A percentile compares a stretch with the other conserved stretches of the same genome.
Conservation (phyloP, 2,329 filamentous ascomycete genomes). For the Fusarium austroafricanum region DNA sequence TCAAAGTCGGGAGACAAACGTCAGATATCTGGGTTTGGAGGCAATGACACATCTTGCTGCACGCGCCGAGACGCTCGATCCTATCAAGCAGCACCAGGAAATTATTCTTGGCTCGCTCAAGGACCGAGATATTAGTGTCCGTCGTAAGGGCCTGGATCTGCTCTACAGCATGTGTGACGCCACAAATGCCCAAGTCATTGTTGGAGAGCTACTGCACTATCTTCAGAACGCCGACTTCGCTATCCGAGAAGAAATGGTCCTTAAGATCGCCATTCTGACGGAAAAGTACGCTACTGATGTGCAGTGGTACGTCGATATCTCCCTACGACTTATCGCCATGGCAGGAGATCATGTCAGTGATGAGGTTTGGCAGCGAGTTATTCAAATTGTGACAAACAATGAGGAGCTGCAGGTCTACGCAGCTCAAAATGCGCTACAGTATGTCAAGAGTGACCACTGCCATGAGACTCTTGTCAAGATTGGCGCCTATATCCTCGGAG, state of each 20-base stretch:
- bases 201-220: slow-evolving; percentile 92
- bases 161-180: slow-evolving; percentile 99
- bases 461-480: slow-evolving; percentile 99
- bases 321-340: slow-evolving; percentile 91
- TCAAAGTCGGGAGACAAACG: slow-evolving; percentile 95
- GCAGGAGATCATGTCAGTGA: slow-evolving; percentile 98
- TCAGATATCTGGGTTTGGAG: slow-evolving; percentile 93
- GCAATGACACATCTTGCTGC: slow-evolving; percentile 99
- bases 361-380: slow-evolving; percentile 98
- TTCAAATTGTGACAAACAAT: slow-evolving; percentile 99
- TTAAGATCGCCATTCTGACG: slow-evolving; percentile 98
- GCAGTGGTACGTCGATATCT: slow-evolving; percentile 99
- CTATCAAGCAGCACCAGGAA: slow-evolving; percentile 97
- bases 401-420: slow-evolving; percentile 98
- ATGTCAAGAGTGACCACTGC: slow-evolving; percentile 91
- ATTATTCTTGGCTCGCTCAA: slow-evolving; percentile 95
- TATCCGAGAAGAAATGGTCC: slow-evolving; percentile 98
- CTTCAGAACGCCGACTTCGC: slow-evolving; percentile 97
- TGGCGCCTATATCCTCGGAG: slow-evolving; percentile 92
- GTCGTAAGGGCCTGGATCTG: slow-evolving; percentile 93
- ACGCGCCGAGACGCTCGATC: slow-evolving; percentile 90
- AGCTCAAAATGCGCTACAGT: slow-evolving; percentile 90
- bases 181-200: slow-evolving; percentile 92
- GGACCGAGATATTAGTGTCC: slow-evolving; percentile 96
- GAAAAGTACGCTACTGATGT: slow-evolving; percentile 99